These are phyloP conservation scores for Tetrahymena malaccensis DNA, from an alignment of 73 alveolate species.

Conservation along the genomic window DNA sequence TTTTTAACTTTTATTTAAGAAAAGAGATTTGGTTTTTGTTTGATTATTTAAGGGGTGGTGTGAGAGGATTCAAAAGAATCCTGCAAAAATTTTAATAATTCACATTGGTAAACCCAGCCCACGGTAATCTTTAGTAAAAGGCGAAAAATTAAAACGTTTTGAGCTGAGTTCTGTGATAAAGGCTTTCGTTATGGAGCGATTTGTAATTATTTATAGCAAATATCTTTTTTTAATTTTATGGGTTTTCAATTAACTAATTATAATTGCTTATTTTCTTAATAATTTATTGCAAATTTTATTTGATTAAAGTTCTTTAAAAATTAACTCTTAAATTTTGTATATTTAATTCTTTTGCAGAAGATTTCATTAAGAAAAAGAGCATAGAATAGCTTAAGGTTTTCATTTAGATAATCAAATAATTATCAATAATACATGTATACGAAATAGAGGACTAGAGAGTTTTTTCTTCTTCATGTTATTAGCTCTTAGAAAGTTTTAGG, in stretches of 20 bases:
- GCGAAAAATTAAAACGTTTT: slow-evolving; percentile 97
- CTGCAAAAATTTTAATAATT: slow-evolving; percentile 40
- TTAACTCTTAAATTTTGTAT: neutral
- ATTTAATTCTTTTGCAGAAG: neutral
- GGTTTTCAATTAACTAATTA: slow-evolving; percentile 32
- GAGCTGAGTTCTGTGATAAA: slow-evolving; percentile 91
- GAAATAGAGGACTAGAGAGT: too few species aligned
- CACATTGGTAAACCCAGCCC: slow-evolving; percentile 82
- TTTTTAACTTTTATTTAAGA: neutral
- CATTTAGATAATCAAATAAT: too few species aligned
- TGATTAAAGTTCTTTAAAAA: neutral
- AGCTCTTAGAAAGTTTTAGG: too few species aligned
- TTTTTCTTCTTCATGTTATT: too few species aligned
- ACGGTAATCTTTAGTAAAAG: slow-evolving; percentile 99
- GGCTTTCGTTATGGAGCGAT: neutral
- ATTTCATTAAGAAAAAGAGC: too few species aligned
- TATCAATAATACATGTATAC: too few species aligned
- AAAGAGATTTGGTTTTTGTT: neutral
- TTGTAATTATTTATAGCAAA: slow-evolving; percentile 4
- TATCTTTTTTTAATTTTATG: slow-evolving; percentile 28
- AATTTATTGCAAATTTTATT: neutral
- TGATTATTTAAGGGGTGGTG: neutral
- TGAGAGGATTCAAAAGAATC: slow-evolving; percentile 1
- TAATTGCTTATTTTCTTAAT: neutral
- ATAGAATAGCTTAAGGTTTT: too few species aligned